Base-by-base conservation (phyloP, 345 rosid species). In the Brassica rapa region DNA sequence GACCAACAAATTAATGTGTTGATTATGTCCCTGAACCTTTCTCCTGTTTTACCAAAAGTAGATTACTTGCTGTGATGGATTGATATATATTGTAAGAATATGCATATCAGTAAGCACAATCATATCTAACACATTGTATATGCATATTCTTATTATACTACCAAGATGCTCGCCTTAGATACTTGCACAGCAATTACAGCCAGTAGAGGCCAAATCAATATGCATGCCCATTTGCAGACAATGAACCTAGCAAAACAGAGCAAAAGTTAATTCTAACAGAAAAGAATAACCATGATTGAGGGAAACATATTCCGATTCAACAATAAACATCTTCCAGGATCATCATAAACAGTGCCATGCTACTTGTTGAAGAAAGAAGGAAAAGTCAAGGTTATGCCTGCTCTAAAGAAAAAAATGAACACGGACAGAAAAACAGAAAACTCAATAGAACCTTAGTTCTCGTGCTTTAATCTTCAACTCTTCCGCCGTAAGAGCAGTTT, bases 401-500 rank as follows among this genome's bases (percentile, higher is more conserved):
- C 30, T 6, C 19, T 68, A 68, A 46, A 70, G 30, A 65, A 59
- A 55, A 67, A 62, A 23, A 53, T 63, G 8, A 29, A 11, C 14
- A 76, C 41, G 29, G 71, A 66, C 61, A 79, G n/a, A 73, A 19
- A 75, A 14, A 27, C 59, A 72, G 56, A 75, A 64, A 60, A 70
- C 63, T 77, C 60, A 21, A 27, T 14, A 24, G 46, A 64, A 95
- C 99, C 85, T 91, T 79, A 95, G 83, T 86, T 95, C 99, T 85
- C 89, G 91, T 70, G 99, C 97, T 88, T 86, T 93, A 68, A 82
- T 80, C 83, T 82, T 93, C 83, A 90, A 70, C 85, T 93, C 98
- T 75, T 95, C 99, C 49, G 97, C 93, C 23, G 98, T 90, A 72
- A 95, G 92, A 76, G 96, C 77, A 77, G 91, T 82, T 79, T 91